These are phyloP conservation scores for Extremus antarcticus DNA, from an alignment of 495 filamentous ascomycete genomes.

Conservation along the genomic window DNA sequence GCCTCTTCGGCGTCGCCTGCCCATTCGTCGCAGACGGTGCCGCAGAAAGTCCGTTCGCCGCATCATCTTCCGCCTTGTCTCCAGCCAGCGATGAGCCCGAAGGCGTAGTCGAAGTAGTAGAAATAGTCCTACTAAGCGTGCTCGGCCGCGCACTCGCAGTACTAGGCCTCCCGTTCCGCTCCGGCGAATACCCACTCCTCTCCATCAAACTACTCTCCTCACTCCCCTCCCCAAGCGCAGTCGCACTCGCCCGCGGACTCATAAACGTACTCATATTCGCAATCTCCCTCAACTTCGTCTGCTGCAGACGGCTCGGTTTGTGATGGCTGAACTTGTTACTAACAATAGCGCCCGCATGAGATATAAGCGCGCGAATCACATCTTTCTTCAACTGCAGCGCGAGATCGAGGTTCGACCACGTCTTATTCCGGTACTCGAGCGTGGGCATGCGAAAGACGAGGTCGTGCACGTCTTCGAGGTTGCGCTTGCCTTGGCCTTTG, in stretches of 20 bases:
- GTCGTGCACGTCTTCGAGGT: conserved; percentile 90
- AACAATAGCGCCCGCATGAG: conserved; percentile 90
- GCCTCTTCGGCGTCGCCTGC: background rate
- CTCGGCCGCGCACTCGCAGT: conserved; percentile 16
- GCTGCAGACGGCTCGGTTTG: conserved; percentile 31
- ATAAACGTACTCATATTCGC: conserved; percentile 38
- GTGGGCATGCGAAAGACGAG: conserved; percentile 93
- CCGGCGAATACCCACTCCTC: background rate
- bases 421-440: conserved; percentile 95
- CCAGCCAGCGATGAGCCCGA: conserved; percentile 1
- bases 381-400: conserved; percentile 86
- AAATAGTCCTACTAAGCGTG: conserved; percentile 12
- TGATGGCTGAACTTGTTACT: conserved; percentile 93
- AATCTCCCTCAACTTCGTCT: conserved; percentile 68
- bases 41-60: background rate
- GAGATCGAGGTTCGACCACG: conserved; percentile 95
- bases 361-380: conserved; percentile 86
- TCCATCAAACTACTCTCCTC: conserved; percentile 1
- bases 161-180: conserved; percentile 9
- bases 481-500: conserved; percentile 90
- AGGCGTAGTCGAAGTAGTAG: conserved; percentile 1
- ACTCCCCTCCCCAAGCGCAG: conserved; percentile 2
- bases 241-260: background rate
- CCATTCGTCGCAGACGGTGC: background rate
- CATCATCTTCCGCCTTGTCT: background rate